Conservation (phyloP, 345 rosid species). For the Linum tenue region DNA sequence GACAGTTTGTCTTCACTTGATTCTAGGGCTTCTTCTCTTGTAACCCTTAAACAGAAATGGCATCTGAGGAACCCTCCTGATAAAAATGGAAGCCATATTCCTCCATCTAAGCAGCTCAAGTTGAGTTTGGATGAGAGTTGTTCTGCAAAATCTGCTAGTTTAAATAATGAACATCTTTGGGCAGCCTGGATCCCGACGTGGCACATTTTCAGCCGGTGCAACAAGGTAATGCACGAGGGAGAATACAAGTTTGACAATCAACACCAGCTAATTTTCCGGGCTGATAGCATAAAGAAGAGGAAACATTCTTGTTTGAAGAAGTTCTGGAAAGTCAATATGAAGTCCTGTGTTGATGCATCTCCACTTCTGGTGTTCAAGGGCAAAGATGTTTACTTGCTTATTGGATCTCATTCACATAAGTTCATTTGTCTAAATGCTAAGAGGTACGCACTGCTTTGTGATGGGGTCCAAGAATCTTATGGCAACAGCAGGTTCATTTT, state of each 20-base stretch:
- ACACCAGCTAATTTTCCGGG: slow-evolving; percentile 24
- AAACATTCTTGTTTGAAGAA: slow-evolving; percentile 35
- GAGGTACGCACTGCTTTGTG: slow-evolving; percentile 37
- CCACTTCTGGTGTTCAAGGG: slow-evolving; percentile 58
- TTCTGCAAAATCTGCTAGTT: slow-evolving; percentile 15
- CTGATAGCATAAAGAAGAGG: slow-evolving; percentile 34
- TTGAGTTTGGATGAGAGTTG: slow-evolving; percentile 22
- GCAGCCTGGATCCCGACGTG: slow-evolving; percentile 22
- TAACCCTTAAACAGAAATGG: slow-evolving; percentile 18
- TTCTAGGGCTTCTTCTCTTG: slow-evolving; percentile 18
- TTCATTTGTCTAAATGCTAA: slow-evolving; percentile 60
- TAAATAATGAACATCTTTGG: slow-evolving; percentile 29
- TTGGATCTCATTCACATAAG: slow-evolving; percentile 82
- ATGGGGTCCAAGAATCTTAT: not conserved
- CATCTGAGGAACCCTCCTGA: slow-evolving; percentile 15
- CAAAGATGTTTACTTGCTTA: slow-evolving; percentile 52
- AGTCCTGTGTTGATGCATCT: slow-evolving; percentile 91
- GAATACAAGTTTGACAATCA: slow-evolving; percentile 17
- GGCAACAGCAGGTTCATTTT: too few relatives aligned
- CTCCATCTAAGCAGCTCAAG: slow-evolving; percentile 42
- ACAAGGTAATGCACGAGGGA: slow-evolving; percentile 45
- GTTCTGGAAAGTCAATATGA: slow-evolving; percentile 83
- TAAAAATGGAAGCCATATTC: slow-evolving; percentile 17
- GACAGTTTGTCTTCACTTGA: slow-evolving; percentile 18
- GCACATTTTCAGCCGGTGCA: slow-evolving; percentile 71